A percentile compares a stretch with the other conserved stretches of the same genome.
These are phyloP conservation scores for Rhizoclosmatium hyalinum DNA, from an alignment of 371 early-diverging fungal genomes.

Conservation along the genomic window DNA sequence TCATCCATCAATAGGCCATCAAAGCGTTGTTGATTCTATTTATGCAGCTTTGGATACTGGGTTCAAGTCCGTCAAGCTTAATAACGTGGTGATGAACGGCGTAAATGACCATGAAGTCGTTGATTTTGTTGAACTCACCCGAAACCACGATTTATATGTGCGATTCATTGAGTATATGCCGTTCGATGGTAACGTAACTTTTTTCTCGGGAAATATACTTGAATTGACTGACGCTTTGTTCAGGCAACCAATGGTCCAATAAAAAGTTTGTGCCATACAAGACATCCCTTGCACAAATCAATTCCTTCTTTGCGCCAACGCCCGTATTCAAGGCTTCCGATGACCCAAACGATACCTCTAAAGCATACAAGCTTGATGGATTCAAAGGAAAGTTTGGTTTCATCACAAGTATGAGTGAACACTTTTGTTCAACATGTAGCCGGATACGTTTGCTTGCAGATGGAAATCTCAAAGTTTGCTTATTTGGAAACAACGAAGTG, in stretches of 20 bases:
- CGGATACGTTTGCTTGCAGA: slow-evolving; percentile 92
- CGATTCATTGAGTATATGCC: slow-evolving; percentile 98
- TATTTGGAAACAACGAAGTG: slow-evolving; percentile 91
- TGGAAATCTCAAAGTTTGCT: slow-evolving; percentile 92
- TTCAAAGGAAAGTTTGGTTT: slow-evolving; percentile 89
- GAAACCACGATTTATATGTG: slow-evolving; percentile 74
- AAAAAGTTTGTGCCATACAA: slow-evolving; percentile 85
- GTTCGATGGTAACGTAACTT: slow-evolving; percentile 76
- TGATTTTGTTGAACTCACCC: slow-evolving; percentile 83
- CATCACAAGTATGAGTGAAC: slow-evolving; percentile 95
- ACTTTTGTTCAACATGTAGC: slow-evolving; percentile 93
- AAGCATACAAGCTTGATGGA: slow-evolving; percentile 76
- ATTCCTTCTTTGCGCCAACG: slow-evolving; percentile 53
- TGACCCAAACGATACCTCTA: slow-evolving; percentile 86
- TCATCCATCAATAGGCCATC: slow-evolving; percentile 60
- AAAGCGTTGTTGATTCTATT: slow-evolving; percentile 77
- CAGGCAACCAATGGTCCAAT: slow-evolving; percentile 86
- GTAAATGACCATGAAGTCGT: slow-evolving; percentile 84
- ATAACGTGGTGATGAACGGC: slow-evolving; percentile 87
- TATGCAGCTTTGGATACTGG: slow-evolving; percentile 69
- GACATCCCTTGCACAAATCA: slow-evolving; percentile 72
- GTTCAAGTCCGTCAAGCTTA: slow-evolving; percentile 82
- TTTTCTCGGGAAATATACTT: neutral
- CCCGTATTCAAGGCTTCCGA: slow-evolving; percentile 69
- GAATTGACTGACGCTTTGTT: neutral